Conservation (phyloP, 2,329 filamentous ascomycete species). For the Colletotrichum sansevieriae region DNA sequence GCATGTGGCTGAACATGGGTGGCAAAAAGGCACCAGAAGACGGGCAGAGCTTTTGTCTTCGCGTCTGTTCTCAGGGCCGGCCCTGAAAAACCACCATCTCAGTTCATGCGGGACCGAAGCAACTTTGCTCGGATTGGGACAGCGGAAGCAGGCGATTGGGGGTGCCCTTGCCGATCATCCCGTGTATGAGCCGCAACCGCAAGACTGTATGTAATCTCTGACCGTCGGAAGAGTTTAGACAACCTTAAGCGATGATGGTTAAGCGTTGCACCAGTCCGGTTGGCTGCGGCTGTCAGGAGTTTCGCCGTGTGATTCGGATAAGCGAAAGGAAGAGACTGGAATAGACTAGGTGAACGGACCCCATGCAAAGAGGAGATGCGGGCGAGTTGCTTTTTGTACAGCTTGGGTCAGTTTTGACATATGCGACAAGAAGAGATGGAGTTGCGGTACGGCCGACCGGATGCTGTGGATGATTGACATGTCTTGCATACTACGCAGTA, state of each 20-base stretch:
- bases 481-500: slow-evolving; percentile 33
- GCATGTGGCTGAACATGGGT: not conserved
- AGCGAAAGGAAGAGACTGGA: slow-evolving; percentile 1
- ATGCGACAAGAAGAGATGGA: not conserved
- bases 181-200: slow-evolving; percentile 3
- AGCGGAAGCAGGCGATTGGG: slow-evolving; percentile 1
- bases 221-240: not conserved
- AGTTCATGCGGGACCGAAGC: slow-evolving; percentile 27
- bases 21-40: not conserved
- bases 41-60: slow-evolving; percentile 5
- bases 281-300: not conserved
- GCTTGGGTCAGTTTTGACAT: not conserved
- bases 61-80: slow-evolving; percentile 13
- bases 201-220: not conserved
- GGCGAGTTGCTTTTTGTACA: not conserved
- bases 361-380: not conserved
- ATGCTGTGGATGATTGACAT: slow-evolving; percentile 18
- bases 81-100: slow-evolving; percentile 16
- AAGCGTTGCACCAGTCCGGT: slow-evolving; percentile 19
- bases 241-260: slow-evolving; percentile 4
- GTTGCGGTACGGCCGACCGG: not conserved
- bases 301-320: not conserved
- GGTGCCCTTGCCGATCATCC: slow-evolving; percentile 23
- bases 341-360: not conserved
- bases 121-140: slow-evolving; percentile 10